Conservation (phyloP, 345 rosid species). For the Fremontodendron californicum region DNA sequence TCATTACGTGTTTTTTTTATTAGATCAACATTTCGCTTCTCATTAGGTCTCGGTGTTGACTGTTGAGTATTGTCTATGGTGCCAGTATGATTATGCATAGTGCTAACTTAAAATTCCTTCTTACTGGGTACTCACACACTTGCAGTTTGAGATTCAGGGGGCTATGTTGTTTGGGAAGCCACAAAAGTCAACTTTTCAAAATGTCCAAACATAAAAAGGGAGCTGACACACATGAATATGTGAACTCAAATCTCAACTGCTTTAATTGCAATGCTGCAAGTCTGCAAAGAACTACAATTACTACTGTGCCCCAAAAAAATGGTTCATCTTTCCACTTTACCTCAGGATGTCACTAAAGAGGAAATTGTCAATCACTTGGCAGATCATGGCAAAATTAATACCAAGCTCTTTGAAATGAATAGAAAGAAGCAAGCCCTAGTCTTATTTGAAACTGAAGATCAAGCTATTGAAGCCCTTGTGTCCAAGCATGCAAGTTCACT, state of each 20-base stretch:
- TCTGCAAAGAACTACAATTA: slow-evolving; percentile 93
- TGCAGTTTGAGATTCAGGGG: slow-evolving; percentile 46
- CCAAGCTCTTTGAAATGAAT: slow-evolving; percentile 89
- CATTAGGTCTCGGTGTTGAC: background rate
- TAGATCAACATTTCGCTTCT: background rate
- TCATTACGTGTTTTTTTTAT: too few relatives aligned
- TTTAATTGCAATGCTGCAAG: slow-evolving; percentile 96
- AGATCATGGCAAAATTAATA: slow-evolving; percentile 68
- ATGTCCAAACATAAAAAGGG: slow-evolving; percentile 84
- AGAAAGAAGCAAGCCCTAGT: slow-evolving; percentile 92
- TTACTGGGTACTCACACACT: background rate
- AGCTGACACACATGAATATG: too few relatives aligned
- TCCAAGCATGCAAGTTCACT: slow-evolving; percentile 84
- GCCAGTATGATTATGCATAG: background rate
- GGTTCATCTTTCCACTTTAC: slow-evolving; percentile 84
- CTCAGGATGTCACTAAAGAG: slow-evolving; percentile 78
- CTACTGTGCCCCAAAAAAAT: slow-evolving; percentile 95
- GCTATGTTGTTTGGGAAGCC: slow-evolving; percentile 78
- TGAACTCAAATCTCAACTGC: too few relatives aligned
- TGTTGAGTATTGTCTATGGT: background rate
- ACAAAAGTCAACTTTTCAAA: slow-evolving; percentile 92
- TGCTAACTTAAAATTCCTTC: background rate
- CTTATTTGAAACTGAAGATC: slow-evolving; percentile 76
- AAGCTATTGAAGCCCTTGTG: slow-evolving; percentile 90
- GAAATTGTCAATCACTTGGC: slow-evolving; percentile 70